phyloP scores from a whole-genome alignment of 176 grass and related monocot species.

The Zea luxurians region DNA sequence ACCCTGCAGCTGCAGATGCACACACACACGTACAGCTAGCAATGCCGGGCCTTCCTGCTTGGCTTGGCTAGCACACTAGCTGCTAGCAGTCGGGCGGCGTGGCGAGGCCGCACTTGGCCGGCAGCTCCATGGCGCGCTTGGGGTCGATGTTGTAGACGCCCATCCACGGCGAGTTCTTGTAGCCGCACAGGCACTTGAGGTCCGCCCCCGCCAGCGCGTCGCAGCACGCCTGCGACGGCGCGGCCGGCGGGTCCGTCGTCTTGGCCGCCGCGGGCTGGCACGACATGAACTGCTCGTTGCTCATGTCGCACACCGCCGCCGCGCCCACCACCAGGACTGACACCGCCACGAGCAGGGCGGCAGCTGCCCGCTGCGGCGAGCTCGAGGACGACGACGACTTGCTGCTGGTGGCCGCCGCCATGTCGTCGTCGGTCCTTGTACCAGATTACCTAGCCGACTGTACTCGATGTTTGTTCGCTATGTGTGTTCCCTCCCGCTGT shows the following conservation, averaged over 20 bases:
- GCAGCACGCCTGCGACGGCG: constrained; percentile 51
- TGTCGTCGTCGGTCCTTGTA: background rate
- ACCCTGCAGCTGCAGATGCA: too few relatives aligned
- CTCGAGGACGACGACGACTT: background rate
- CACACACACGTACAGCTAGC: too few relatives aligned
- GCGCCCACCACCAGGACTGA: background rate
- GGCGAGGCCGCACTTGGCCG: constrained; percentile 50
- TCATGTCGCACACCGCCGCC: constrained; percentile 57
- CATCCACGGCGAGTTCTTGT: constrained; percentile 56
- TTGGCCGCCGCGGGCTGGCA: constrained; percentile 62
- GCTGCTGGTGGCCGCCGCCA: background rate
- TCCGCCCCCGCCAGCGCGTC: constrained; percentile 43
- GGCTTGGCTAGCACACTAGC: too few relatives aligned
- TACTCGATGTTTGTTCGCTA: too few relatives aligned
- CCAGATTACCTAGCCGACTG: too few relatives aligned
- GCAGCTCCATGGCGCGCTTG: constrained; percentile 57
- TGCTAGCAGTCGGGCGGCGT: constrained; percentile 40
- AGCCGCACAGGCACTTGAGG: constrained; percentile 59
- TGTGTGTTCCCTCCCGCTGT: too few relatives aligned
- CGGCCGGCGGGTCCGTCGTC: constrained; percentile 36
- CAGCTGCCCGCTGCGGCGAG: background rate
- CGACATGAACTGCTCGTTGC: constrained; percentile 38
- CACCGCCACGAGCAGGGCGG: background rate
- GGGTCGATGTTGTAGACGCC: constrained; percentile 63
- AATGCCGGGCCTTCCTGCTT: background rate